A percentile compares a stretch with the other conserved stretches of the same genome.
Conservation (phyloP, 129 eudicot species). For the Heracleum sosnowskyi region DNA sequence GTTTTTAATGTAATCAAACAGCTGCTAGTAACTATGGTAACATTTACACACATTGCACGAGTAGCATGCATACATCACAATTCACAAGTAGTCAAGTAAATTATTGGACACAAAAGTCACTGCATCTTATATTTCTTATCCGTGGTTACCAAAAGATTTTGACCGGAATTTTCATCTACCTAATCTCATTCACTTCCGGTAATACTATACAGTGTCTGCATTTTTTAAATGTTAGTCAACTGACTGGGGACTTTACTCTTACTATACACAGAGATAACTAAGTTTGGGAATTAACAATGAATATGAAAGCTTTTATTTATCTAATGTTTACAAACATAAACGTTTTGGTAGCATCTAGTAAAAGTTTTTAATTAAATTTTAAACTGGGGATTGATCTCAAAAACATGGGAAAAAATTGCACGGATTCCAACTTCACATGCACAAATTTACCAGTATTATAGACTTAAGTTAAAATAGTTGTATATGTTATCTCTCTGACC, state of each 20-base stretch:
- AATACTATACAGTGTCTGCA: neutral
- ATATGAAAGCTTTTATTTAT: neutral
- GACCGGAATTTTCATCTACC: neutral
- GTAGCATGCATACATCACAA: neutral
- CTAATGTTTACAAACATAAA: neutral
- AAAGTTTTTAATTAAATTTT: too few species aligned
- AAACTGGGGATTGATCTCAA: neutral
- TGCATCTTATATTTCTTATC: too few species aligned
- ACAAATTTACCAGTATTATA: neutral
- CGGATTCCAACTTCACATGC: neutral
- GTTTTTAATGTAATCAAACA: neutral
- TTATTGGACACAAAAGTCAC: neutral
- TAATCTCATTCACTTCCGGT: neutral
- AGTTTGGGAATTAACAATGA: neutral
- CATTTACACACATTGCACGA: neutral
- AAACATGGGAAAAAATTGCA: neutral
- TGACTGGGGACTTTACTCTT: too few species aligned
- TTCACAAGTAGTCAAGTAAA: too few species aligned
- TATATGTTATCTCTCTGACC: neutral
- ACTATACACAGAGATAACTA: neutral
- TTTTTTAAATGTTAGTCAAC: neutral
- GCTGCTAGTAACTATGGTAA: neutral
- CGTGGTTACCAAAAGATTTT: neutral
- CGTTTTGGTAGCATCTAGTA: too few species aligned
- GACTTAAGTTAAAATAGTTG: too few species aligned